These are phyloP conservation scores for Ciborinia camelliae DNA, from an alignment of 2,329 filamentous ascomycete genomes.

Conservation along the genomic window DNA sequence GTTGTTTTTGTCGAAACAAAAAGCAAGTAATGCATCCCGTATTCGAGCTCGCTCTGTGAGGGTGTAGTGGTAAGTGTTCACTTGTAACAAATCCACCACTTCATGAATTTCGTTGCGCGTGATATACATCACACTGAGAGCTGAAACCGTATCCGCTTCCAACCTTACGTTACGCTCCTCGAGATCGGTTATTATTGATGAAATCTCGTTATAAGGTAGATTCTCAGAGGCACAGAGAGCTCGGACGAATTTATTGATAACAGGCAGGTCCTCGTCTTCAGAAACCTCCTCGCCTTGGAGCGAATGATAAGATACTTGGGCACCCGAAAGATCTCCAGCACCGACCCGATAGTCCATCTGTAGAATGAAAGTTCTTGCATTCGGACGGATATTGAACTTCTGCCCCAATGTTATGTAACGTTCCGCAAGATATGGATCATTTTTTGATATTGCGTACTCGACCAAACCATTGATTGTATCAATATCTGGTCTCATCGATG, in stretches of 20 bases:
- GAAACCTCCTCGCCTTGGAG: slow-evolving; percentile 54
- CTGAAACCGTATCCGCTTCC: slow-evolving; percentile 69
- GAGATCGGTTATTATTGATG: slow-evolving; percentile 68
- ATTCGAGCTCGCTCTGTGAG: slow-evolving; percentile 65
- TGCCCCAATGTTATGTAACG: slow-evolving; percentile 66
- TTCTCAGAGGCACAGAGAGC: slow-evolving; percentile 59
- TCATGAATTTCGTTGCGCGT: slow-evolving; percentile 73
- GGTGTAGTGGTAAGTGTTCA: slow-evolving; percentile 68
- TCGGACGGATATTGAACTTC: slow-evolving; percentile 61
- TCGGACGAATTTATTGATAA: slow-evolving; percentile 69
- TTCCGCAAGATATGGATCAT: slow-evolving; percentile 69
- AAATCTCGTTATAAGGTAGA: slow-evolving; percentile 66
- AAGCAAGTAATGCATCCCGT: slow-evolving; percentile 61
- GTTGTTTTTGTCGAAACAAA: slow-evolving; percentile 60
- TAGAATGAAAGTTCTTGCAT: slow-evolving; percentile 68
- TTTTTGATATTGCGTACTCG: slow-evolving; percentile 64
- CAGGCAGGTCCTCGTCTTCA: slow-evolving; percentile 56
- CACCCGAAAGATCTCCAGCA: slow-evolving; percentile 68
- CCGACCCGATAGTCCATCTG: slow-evolving; percentile 75
- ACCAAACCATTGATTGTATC: slow-evolving; percentile 75
- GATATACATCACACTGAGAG: slow-evolving; percentile 71
- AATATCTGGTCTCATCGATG: slow-evolving; percentile 57
- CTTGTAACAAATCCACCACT: slow-evolving; percentile 76
- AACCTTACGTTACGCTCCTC: slow-evolving; percentile 67
- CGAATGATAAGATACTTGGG: slow-evolving; percentile 60